A percentile compares a stretch with the other conserved stretches of the same genome.
phyloP scores from a whole-genome alignment of 106 monocot species.

The Dendrobium catenatum region DNA sequence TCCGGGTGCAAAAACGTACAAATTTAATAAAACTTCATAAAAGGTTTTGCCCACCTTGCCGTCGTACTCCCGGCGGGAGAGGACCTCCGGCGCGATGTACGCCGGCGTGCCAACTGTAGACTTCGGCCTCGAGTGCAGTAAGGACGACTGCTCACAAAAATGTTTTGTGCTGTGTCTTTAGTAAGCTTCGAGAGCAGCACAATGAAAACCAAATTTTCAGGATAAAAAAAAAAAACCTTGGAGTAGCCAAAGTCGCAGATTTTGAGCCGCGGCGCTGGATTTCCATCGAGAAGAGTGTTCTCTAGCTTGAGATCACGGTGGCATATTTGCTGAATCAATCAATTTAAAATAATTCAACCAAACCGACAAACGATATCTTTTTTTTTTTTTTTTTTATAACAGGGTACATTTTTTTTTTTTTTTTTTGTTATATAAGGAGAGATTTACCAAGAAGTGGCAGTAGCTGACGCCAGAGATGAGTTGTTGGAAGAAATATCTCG shows the following conservation, averaged over 20 bases:
- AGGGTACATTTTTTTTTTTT: neutral
- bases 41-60: slow-evolving; percentile 51
- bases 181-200: neutral
- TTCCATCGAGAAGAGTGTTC: slow-evolving; percentile 82
- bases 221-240: slow-evolving; percentile 34
- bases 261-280: slow-evolving; percentile 79
- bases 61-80: slow-evolving; percentile 71
- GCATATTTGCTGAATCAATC: slow-evolving; percentile 65
- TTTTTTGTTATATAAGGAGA: neutral
- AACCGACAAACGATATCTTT: neutral
- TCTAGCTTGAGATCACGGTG: slow-evolving; percentile 88
- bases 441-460: slow-evolving; percentile 68
- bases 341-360: neutral
- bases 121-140: slow-evolving; percentile 77
- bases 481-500: slow-evolving; percentile 93
- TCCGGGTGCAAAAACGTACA: neutral
- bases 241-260: slow-evolving; percentile 96
- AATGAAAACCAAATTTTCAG: neutral
- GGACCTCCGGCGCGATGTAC: slow-evolving; percentile 84
- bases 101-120: slow-evolving; percentile 93
- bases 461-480: slow-evolving; percentile 86
- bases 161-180: neutral
- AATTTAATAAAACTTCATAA: neutral
- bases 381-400: neutral
- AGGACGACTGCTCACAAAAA: slow-evolving; percentile 41